phyloP scores from a whole-genome alignment of 495 filamentous ascomycete genomes.

The Podospora sp. region DNA sequence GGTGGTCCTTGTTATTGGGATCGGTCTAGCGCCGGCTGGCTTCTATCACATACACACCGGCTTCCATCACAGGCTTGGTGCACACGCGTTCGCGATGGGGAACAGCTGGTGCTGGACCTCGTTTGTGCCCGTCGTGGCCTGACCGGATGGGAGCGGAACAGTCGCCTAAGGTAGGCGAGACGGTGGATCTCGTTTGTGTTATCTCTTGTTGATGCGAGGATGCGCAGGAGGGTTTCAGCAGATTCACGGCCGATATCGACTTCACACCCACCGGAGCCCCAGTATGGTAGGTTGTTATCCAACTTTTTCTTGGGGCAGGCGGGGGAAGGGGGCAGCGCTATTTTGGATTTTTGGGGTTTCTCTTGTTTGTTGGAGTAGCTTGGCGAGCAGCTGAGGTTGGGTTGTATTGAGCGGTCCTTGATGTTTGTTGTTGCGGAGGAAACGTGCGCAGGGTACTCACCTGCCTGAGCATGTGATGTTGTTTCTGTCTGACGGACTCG shows the following conservation, averaged over 20 bases:
- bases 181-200: background rate
- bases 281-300: background rate
- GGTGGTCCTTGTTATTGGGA: background rate
- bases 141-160: background rate
- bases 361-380: background rate
- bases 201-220: background rate
- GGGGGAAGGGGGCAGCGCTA: background rate
- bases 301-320: background rate
- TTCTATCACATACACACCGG: slow-evolving; percentile 1
- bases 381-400: background rate
- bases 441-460: background rate
- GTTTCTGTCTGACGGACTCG: background rate
- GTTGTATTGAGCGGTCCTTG: background rate
- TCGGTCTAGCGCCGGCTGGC: background rate
- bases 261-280: background rate
- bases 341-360: background rate
- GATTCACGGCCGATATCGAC: background rate
- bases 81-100: background rate
- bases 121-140: background rate
- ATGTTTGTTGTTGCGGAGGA: no score
- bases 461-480: background rate
- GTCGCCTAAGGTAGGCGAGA: background rate
- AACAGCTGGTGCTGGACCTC: background rate
- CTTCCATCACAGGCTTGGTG: no score
- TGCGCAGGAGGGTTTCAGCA: background rate